Conservation (phyloP, 2,329 filamentous ascomycete species). For the Ascochyta clinopodiicola region DNA sequence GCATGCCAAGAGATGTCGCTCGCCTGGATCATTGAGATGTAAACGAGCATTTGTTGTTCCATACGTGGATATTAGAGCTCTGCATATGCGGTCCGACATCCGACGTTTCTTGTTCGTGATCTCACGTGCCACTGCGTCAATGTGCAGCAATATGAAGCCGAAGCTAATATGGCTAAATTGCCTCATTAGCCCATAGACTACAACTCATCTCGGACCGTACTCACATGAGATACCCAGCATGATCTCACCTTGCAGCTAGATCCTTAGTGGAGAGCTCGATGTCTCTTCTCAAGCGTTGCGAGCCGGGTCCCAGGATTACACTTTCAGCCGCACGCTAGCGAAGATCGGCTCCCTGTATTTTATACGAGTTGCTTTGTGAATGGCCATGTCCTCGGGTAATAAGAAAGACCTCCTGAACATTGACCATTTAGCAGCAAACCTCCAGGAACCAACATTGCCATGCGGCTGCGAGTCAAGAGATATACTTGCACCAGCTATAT, state of each 20-base stretch:
- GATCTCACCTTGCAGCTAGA: conserved; percentile 9
- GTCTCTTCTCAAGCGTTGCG: background rate
- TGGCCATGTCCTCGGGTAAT: background rate
- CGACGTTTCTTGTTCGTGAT: conserved; percentile 7
- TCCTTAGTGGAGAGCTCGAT: background rate
- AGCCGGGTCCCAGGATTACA: background rate
- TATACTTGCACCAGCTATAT: background rate
- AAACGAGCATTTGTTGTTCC: conserved; percentile 7
- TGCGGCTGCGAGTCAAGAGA: background rate
- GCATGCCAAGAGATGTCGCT: conserved; percentile 7
- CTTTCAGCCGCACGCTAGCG: background rate
- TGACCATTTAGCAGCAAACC: background rate
- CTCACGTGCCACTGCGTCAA: conserved; percentile 18
- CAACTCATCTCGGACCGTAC: conserved; percentile 4
- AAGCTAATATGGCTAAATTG: conserved; percentile 21
- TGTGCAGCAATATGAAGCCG: conserved; percentile 16
- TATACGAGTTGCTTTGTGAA: background rate
- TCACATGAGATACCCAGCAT: background rate
- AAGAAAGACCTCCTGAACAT: background rate
- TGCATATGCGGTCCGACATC: conserved; percentile 16
- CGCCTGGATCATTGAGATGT: conserved; percentile 4
- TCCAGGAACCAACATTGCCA: background rate
- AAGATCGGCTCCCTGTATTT: background rate
- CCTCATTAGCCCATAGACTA: conserved; percentile 11
- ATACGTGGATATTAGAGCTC: conserved; percentile 17